Base-by-base conservation (phyloP, 2,329 filamentous ascomycete species). In the Aureobasidium subglaciale region DNA sequence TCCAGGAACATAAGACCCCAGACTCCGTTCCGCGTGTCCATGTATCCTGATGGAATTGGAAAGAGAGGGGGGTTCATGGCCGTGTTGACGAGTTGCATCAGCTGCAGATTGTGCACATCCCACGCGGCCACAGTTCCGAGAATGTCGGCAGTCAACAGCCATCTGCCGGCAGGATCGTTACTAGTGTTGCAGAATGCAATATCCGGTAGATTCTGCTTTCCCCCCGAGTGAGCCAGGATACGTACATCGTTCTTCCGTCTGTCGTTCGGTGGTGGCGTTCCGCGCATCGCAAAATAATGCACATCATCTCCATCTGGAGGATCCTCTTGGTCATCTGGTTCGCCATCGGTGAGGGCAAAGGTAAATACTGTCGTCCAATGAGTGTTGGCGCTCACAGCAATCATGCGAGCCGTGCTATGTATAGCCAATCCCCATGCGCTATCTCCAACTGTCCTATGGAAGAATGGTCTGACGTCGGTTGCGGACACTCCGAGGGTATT, bases 361-460 rank as follows among this genome's bases (percentile, higher is more conserved):
- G 81, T 80, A 62, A 82, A 80, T 1, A 86, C 73, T 3, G 75
- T 79, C 25, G 87, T 78, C 15, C 73, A 64, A 20, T 76, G 74
- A 0, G 78, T 80, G 67, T 99, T 99, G 0, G 88, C 84, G 63
- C 87, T 88, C 35, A 95, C 85, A 0, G 92, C 93, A 59, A 99
- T 86, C 59, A 96, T 75, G 0, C 91, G 83, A n/a, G 88, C 89
- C 59, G 84, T 75, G 59, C 82, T 79, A 68, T 97, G 92, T 10
- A 96, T 79, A 7, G 90, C 86, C 45, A 96, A 71, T 0, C 92
- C 93, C 93, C 93, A 99, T 2, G 91, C 92, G 58, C 88, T 92
- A 22, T 72, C 73, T 1, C 82, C 81, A 2, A 96, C 90, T 65
- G 87, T 90, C 34, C 87, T 81, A 57, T 83, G 81, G 56, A 96